A percentile compares a stretch with the other conserved stretches of the same genome.
Evolutionary conservation across 1,139 yeast genomes (phyloP).

Genomic region (Saccharomyces hybrid): DNA sequence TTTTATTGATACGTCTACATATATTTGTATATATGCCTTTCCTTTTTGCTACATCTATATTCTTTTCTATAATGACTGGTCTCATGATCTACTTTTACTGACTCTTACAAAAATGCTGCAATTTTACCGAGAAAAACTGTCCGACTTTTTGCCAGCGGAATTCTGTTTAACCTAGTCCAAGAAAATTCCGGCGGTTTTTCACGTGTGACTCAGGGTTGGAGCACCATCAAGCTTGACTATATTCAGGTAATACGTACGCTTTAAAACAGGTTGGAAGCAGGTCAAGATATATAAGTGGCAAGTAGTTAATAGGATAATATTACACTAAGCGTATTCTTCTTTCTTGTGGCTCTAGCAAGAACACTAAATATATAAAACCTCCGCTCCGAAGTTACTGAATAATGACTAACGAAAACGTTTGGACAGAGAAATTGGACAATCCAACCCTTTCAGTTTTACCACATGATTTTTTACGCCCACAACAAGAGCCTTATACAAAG

Average conservation of each 20-base stretch:
- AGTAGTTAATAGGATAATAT: not conserved
- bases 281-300: not conserved
- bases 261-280: not conserved
- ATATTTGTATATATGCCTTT: not conserved
- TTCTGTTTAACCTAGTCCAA: not conserved
- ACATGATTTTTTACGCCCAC: constrained; percentile 76
- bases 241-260: not conserved
- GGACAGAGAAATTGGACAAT: constrained; percentile 65
- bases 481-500: constrained; percentile 62
- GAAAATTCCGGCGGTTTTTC: not conserved
- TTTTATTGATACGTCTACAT: not conserved
- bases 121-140: not conserved
- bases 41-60: not conserved
- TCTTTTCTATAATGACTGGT: not conserved
- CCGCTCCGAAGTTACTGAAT: not conserved
- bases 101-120: not conserved
- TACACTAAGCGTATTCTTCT: not conserved
- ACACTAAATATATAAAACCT: not conserved
- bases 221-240: not conserved
- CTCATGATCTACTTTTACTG: not conserved
- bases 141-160: not conserved
- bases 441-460: constrained; percentile 86
- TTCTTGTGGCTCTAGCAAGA: not conserved
- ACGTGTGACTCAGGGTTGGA: not conserved
- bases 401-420: constrained; percentile 34